phyloP scores from a whole-genome alignment of 75 land plant species.

The Adiantum capillusveneris region DNA sequence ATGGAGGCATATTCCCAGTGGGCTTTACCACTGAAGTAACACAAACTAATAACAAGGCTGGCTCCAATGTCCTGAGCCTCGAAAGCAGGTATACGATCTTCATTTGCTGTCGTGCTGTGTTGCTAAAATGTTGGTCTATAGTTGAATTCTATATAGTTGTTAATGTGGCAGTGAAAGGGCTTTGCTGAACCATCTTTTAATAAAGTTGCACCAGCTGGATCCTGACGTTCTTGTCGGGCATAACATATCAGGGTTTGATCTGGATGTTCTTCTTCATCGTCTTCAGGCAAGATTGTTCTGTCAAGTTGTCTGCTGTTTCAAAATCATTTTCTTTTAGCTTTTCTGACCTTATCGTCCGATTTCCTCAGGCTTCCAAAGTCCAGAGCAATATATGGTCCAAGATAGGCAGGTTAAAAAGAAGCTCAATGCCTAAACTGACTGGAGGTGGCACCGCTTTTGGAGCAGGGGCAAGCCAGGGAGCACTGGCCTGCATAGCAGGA shows the following conservation, averaged over 20 bases:
- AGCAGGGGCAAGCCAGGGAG: constrained; percentile 88
- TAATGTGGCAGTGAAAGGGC: constrained; percentile 78
- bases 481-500: constrained; percentile 89
- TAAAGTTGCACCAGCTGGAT: constrained; percentile 82
- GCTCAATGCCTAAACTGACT: constrained; percentile 75
- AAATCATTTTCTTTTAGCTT: background rate
- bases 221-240: constrained; percentile 97
- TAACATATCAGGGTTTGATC: constrained; percentile 97
- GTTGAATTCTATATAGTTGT: background rate
- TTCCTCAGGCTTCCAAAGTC: constrained; percentile 69
- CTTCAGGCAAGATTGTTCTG: constrained; percentile 46
- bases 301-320: background rate
- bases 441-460: constrained; percentile 73
- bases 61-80: constrained; percentile 37
- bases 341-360: background rate
- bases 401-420: constrained; percentile 86
- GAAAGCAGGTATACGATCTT: constrained; percentile 61
- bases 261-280: constrained; percentile 92
- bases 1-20: constrained; percentile 87
- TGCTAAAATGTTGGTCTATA: background rate
- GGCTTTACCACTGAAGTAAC: constrained; percentile 71
- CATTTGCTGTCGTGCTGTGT: background rate
- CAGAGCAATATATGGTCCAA: constrained; percentile 91
- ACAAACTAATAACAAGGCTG: constrained; percentile 64
- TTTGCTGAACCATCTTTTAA: constrained; percentile 69